Percentiles rank a stretch among this genome's conserved stretches.
These are phyloP conservation scores for Clavulina sp. DNA, from an alignment of 768 basidiomycete genomes.

Conservation along the genomic window DNA sequence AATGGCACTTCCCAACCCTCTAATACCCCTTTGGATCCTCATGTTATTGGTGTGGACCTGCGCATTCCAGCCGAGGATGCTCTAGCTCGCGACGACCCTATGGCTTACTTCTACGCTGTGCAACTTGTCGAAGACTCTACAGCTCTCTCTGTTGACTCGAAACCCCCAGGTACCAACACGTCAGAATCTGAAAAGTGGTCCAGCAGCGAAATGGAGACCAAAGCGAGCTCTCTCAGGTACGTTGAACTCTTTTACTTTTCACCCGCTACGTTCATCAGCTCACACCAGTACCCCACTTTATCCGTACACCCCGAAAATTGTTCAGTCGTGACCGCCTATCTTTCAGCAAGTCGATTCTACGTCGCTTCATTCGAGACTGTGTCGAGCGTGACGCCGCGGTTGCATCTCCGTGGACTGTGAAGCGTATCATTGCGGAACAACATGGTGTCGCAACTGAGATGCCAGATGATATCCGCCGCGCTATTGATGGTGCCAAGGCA, in stretches of 20 bases:
- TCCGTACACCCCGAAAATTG: not conserved
- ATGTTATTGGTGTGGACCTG: constrained; percentile 65
- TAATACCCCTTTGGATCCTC: constrained; percentile 17
- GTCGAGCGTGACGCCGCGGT: constrained; percentile 84
- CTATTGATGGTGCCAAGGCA: constrained; percentile 64
- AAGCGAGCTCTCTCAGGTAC: constrained; percentile 63
- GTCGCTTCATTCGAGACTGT: constrained; percentile 90
- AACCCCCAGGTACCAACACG: constrained; percentile 17
- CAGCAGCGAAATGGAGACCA: constrained; percentile 71
- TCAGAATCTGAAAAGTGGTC: constrained; percentile 37
- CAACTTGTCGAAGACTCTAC: constrained; percentile 62
- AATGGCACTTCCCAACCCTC: not conserved
- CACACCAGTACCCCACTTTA: not conserved
- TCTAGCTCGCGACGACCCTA: constrained; percentile 54
- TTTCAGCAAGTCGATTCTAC: constrained; percentile 93
- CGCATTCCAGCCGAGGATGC: constrained; percentile 57
- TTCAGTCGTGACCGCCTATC: constrained; percentile 81
- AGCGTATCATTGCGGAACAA: constrained; percentile 60
- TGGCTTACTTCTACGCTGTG: constrained; percentile 73
- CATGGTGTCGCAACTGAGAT: constrained; percentile 76
- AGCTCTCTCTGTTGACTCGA: constrained; percentile 24
- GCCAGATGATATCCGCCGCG: constrained; percentile 67
- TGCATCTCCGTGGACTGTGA: constrained; percentile 92
- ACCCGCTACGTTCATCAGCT: not conserved
- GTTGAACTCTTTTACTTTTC: constrained; percentile 14